Conservation (phyloP, 306 rosid species). For the Cicer pinnatifidum region DNA sequence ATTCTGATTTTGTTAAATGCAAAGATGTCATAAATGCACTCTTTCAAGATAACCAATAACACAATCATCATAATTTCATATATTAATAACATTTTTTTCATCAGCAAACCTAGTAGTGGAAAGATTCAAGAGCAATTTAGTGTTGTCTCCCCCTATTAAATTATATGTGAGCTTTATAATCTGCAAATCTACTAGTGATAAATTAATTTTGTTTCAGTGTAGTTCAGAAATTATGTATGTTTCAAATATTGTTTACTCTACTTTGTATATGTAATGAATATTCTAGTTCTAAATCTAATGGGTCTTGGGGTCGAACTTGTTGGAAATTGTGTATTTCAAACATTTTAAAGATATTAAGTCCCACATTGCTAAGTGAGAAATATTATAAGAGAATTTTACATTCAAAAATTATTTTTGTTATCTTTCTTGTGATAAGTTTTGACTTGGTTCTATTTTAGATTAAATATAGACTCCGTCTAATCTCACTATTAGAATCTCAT, state of each 20-base stretch:
- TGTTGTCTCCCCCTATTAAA: not conserved
- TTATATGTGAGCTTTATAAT: not conserved
- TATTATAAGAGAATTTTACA: not conserved
- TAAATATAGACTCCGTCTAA: too few species aligned
- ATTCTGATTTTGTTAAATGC: not conserved
- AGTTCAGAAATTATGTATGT: not conserved
- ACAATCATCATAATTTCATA: not conserved
- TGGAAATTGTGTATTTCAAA: conserved; percentile 4
- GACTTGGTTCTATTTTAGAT: not conserved
- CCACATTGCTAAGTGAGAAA: not conserved
- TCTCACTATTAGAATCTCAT: not conserved
- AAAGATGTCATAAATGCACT: not conserved
- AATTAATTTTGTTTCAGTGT: not conserved
- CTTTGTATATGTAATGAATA: conserved; percentile 16
- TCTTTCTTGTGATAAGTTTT: not conserved
- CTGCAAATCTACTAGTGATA: conserved; percentile 12
- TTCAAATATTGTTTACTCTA: not conserved
- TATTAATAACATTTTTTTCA: conserved; percentile 14
- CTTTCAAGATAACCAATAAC: not conserved
- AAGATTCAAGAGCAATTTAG: conserved; percentile 23
- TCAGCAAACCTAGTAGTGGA: not conserved
- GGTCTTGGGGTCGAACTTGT: not conserved
- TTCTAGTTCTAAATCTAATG: conserved; percentile 8
- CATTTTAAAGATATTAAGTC: not conserved
- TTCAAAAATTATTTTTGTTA: not conserved